Base-by-base conservation (phyloP, 768 basidiomycete genomes). In the Pulveroboletus sp. region DNA sequence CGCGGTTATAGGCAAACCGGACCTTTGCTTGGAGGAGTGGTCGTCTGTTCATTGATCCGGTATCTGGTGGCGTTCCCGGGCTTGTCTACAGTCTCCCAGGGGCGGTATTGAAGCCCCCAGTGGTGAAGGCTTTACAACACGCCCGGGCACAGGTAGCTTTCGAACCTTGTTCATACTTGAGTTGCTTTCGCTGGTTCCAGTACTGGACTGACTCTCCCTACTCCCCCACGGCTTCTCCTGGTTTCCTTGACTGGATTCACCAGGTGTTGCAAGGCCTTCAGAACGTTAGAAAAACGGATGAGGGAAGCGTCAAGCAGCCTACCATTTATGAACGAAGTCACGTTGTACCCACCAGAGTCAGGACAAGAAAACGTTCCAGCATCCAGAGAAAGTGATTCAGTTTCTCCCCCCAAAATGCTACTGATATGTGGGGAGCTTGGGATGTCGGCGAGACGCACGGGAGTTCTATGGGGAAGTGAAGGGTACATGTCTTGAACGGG, bases 281-380 rank as follows among this genome's bases (percentile, higher is more conserved):
- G 17, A 12, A 29, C 9, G 32, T 67, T 37, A 60, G 43, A 37
- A 22, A 26, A 23, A 10, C 2, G 17, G 23, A 11, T 24, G 27
- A 46, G 30, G 36, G 37, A 29, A 32, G 5, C 19, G 9, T 32
- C 5, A 29, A 55, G 44, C 19, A 26, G 55, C 76, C 50, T 49
- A 76, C 77, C 63, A 36, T 69, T 80, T 54, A 88, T 85, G 60
- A 88, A 87, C 1, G 86, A 87, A 14, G 85, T 88, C 17, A 87
- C 83, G 50, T 87, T 85, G 58, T 81, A 86, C 13, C 71, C 80
- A 11, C 60, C 66, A n/a, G 80, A 79, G 37, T 71, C 67, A 41
- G 66, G 60, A 47, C 68, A 64, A 19, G 54, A 45, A 36, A 43
- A 39, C 35, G 53, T 55, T 32, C 56, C 53, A 10, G 57, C 52